A percentile compares a stretch with the other conserved stretches of the same genome.
Conservation (phyloP, 1,139 yeast genomes). For the Geotrichum phurueaensis region DNA sequence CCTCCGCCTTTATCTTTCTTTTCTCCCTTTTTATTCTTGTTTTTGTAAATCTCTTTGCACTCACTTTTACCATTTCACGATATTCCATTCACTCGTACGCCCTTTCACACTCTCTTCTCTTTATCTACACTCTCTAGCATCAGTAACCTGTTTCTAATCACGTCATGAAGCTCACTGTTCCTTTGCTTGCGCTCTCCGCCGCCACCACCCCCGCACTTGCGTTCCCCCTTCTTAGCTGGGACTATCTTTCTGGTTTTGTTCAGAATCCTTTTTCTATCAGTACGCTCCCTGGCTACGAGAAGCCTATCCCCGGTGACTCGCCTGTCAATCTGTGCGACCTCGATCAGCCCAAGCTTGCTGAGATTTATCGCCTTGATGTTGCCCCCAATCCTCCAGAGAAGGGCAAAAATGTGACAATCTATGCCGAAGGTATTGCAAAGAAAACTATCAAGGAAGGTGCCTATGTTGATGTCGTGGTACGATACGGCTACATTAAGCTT, state of each 20-base stretch:
- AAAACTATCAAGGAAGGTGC: constrained; percentile 70
- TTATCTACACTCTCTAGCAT: neutral
- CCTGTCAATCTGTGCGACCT: constrained; percentile 76
- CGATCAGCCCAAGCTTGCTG: constrained; percentile 53
- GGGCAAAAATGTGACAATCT: constrained; percentile 71
- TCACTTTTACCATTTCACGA: neutral
- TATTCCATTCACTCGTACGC: neutral
- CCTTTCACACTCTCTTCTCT: neutral
- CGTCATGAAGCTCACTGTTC: neutral
- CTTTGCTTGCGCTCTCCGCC: neutral
- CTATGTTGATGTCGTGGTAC: constrained; percentile 86
- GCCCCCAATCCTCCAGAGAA: constrained; percentile 84
- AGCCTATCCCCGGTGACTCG: constrained; percentile 73
- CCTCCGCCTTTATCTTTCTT: neutral
- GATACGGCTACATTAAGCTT: constrained; percentile 82
- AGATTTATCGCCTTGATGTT: constrained; percentile 53
- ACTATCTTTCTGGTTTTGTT: neutral
- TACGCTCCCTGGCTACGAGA: constrained; percentile 15
- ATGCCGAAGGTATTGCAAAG: constrained; percentile 60
- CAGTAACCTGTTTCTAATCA: neutral
- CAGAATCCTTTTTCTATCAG: neutral
- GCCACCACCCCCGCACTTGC: neutral
- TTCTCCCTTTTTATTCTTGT: neutral
- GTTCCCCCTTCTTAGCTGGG: neutral
- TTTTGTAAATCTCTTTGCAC: neutral